A percentile compares a stretch with the other conserved stretches of the same genome.
Conservation (phyloP, 495 filamentous ascomycete species). For the Pseudomonodictys pantanalensis region DNA sequence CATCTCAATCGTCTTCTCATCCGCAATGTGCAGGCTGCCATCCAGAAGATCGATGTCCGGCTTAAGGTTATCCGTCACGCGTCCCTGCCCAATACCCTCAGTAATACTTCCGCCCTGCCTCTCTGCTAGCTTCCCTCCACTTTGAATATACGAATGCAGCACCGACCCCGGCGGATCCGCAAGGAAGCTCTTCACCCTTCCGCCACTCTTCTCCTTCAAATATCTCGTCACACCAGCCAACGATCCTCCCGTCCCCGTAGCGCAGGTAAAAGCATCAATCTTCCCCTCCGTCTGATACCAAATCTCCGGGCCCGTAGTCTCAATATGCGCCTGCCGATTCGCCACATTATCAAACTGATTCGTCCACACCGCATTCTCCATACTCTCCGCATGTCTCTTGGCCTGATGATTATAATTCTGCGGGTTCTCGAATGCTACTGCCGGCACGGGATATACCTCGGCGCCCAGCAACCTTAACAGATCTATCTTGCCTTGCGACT, state of each 20-base stretch:
- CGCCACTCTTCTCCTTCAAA: constrained; percentile 77
- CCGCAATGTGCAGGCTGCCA: constrained; percentile 78
- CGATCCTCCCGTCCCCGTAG: constrained; percentile 90
- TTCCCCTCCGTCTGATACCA: constrained; percentile 90
- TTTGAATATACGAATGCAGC: constrained; percentile 84
- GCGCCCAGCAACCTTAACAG: constrained; percentile 85
- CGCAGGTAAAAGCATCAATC: constrained; percentile 91
- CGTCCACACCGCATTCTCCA: constrained; percentile 95
- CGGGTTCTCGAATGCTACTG: constrained; percentile 93
- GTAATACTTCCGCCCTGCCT: constrained; percentile 89
- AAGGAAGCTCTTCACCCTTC: constrained; percentile 81
- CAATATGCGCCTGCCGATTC: constrained; percentile 90
- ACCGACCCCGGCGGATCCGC: constrained; percentile 93
- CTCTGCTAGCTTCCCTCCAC: constrained; percentile 76
- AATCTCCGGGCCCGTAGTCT: constrained; percentile 95
- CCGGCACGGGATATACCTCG: constrained; percentile 97
- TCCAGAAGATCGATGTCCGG: constrained; percentile 83
- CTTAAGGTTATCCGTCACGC: constrained; percentile 89
- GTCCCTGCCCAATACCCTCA: constrained; percentile 95
- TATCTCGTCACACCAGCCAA: constrained; percentile 87
- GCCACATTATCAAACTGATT: constrained; percentile 98
- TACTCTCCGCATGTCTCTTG: constrained; percentile 73
- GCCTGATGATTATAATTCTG: constrained; percentile 98
- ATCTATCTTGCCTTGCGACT: constrained; percentile 97
- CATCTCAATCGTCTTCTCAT: constrained; percentile 96